phyloP scores from a whole-genome alignment of 2,329 filamentous ascomycete genomes.

The Alternaria burnsii region DNA sequence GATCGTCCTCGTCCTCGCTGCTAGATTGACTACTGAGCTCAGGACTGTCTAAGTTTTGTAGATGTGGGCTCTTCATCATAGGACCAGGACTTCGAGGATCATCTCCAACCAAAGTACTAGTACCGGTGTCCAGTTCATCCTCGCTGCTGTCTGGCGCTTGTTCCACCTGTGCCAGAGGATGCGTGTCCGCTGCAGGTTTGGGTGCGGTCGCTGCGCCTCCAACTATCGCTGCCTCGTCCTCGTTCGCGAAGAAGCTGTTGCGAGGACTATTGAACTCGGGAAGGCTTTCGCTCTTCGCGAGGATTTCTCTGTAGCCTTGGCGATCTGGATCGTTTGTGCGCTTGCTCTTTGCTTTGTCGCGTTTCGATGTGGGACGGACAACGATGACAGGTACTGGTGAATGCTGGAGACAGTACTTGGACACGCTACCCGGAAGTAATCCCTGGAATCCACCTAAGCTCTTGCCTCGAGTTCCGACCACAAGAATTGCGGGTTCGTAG shows the following conservation, averaged over 20 bases:
- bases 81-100: constrained; percentile 43
- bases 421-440: constrained; percentile 86
- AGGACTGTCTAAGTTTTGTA: constrained; percentile 52
- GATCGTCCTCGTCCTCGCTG: constrained; percentile 43
- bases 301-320: constrained; percentile 79
- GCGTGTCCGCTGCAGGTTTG: constrained; percentile 40
- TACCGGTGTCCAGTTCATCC: constrained; percentile 23
- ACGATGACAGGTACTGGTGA: constrained; percentile 93
- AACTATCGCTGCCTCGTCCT: constrained; percentile 58
- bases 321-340: constrained; percentile 78
- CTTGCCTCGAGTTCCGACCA: constrained; percentile 87
- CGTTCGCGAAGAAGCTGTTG: constrained; percentile 54
- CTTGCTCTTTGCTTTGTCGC: constrained; percentile 89
- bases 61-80: constrained; percentile 53
- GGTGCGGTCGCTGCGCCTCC: constrained; percentile 60
- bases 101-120: constrained; percentile 23
- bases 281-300: constrained; percentile 70
- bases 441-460: constrained; percentile 87
- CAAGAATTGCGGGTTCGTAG: constrained; percentile 88
- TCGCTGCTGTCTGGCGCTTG: constrained; percentile 31
- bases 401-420: constrained; percentile 93
- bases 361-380: constrained; percentile 85
- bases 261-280: constrained; percentile 60
- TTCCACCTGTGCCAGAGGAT: constrained; percentile 44
- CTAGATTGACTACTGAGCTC: constrained; percentile 48